phyloP scores from a whole-genome alignment of 139 green algal species.

The Chlorella sp. region DNA sequence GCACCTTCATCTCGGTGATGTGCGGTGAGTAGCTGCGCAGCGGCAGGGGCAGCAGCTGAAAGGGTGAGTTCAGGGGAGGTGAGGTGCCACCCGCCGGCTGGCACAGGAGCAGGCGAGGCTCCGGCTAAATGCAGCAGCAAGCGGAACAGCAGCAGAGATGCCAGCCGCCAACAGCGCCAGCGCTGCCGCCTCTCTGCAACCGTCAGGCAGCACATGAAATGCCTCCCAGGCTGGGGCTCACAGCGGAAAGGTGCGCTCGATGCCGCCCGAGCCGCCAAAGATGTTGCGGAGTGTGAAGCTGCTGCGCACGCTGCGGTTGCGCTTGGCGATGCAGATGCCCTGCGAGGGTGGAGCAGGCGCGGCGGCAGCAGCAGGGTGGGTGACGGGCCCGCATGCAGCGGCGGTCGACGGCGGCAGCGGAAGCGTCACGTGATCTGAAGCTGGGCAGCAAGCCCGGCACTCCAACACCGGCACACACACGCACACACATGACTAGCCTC shows the following conservation, averaged over 20 bases:
- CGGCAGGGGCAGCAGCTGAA: too few relatives aligned
- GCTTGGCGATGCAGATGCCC: constrained; percentile 62
- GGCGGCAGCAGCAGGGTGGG: too few relatives aligned
- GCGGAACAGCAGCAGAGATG: background rate
- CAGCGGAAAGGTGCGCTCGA: constrained; percentile 68
- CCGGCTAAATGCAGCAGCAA: background rate
- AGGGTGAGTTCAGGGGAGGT: too few relatives aligned
- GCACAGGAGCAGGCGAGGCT: too few relatives aligned
- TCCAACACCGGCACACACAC: too few relatives aligned
- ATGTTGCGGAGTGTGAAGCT: constrained; percentile 67
- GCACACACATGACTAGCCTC: too few relatives aligned
- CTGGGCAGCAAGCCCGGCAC: too few relatives aligned
- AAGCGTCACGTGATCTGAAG: too few relatives aligned
- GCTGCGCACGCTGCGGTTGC: constrained; percentile 49
- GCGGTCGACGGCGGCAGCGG: too few relatives aligned
- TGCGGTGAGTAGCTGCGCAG: constrained; percentile 60
- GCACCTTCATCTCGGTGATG: constrained; percentile 52
- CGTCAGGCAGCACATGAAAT: background rate
- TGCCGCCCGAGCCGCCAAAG: constrained; percentile 42
- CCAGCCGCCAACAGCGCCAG: background rate
- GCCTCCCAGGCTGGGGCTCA: constrained; percentile 17
- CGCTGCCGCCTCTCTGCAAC: background rate
- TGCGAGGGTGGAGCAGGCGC: too few relatives aligned
- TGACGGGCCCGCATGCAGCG: too few relatives aligned
- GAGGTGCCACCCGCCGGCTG: too few relatives aligned